phyloP scores from a whole-genome alignment of 352 stramenopile species.

The Phytophthora sp. region DNA sequence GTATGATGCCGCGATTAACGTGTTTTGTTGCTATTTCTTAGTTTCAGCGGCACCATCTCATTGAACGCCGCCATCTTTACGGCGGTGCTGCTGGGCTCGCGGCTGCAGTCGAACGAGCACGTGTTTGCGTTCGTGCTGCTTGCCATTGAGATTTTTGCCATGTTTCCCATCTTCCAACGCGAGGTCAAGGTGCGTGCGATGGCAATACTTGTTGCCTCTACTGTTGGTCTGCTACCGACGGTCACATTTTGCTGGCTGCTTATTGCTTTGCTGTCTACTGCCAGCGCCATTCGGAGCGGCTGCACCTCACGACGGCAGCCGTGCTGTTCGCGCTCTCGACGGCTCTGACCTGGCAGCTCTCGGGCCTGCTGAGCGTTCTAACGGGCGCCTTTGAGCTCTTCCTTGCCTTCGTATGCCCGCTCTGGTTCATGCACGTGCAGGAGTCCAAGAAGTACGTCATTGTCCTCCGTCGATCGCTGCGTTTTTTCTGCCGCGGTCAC shows the following conservation, averaged over 20 bases:
- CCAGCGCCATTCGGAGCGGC: constrained; percentile 68
- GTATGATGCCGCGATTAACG: constrained; percentile 6
- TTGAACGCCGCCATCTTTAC: constrained; percentile 94
- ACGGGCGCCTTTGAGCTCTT: constrained; percentile 78
- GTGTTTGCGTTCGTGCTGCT: constrained; percentile 92
- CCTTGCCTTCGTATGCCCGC: constrained; percentile 84
- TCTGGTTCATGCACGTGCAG: constrained; percentile 92
- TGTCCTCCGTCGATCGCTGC: constrained; percentile 25
- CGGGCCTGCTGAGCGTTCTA: constrained; percentile 62
- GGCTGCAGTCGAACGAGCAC: constrained; percentile 90
- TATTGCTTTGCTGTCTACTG: too few species aligned
- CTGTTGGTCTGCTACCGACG: too few species aligned
- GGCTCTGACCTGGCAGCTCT: constrained; percentile 80
- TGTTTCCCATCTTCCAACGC: constrained; percentile 89
- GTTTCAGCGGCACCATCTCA: constrained; percentile 90
- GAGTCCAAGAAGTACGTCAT: constrained; percentile 90
- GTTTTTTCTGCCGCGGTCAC: constrained; percentile 7
- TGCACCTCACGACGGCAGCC: constrained; percentile 70
- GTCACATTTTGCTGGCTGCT: too few species aligned
- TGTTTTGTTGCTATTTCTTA: constrained; percentile 22
- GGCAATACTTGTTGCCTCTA: not conserved
- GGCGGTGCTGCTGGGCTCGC: constrained; percentile 90
- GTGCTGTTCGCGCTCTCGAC: constrained; percentile 77
- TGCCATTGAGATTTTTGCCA: constrained; percentile 90
- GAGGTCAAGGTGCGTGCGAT: constrained; percentile 72